A percentile compares a stretch with the other conserved stretches of the same genome.
These are phyloP conservation scores for Shiraia sp. DNA, from an alignment of 2,329 filamentous ascomycete species.

Conservation along the genomic window DNA sequence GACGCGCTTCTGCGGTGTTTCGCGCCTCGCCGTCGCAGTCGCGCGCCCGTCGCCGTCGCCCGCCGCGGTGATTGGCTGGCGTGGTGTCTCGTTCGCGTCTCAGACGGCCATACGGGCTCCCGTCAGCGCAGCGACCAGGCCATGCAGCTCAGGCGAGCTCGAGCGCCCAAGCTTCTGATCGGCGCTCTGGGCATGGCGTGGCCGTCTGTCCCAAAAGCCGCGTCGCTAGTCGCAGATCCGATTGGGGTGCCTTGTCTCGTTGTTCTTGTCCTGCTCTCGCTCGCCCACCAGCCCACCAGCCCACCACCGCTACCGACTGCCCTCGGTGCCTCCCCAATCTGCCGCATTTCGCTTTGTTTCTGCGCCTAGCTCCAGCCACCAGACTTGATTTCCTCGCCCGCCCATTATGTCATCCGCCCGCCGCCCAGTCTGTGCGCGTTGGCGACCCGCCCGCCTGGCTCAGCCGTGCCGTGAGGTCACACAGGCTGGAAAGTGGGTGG, in stretches of 20 bases:
- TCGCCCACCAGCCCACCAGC: constrained; percentile 3
- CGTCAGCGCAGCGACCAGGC: constrained; percentile 33
- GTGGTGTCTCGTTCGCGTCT: constrained; percentile 38
- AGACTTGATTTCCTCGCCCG: no score
- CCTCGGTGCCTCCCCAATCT: no score
- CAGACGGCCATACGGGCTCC: constrained; percentile 27
- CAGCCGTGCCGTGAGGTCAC: constrained; percentile 17
- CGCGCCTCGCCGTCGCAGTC: constrained; percentile 16
- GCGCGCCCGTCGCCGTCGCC: constrained; percentile 8
- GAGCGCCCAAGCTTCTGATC: constrained; percentile 32
- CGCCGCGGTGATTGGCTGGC: constrained; percentile 26
- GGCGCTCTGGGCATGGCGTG: constrained; percentile 25
- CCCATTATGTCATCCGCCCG: no score
- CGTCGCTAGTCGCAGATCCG: constrained; percentile 31
- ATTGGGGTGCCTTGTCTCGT: constrained; percentile 5
- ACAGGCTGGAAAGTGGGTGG: constrained; percentile 11
- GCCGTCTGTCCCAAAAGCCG: constrained; percentile 13
- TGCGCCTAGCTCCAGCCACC: constrained; percentile 10
- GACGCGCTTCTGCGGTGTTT: constrained; percentile 20
- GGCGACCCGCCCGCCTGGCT: no score
- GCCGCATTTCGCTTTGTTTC: constrained; percentile 4
- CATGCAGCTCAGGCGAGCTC: constrained; percentile 22
- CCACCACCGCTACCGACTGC: no score
- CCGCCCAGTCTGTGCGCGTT: no score
- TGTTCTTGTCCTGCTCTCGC: not conserved